Evolutionary conservation across 306 rosid species (phyloP).

Genomic region (Cicer chorassanicum): DNA sequence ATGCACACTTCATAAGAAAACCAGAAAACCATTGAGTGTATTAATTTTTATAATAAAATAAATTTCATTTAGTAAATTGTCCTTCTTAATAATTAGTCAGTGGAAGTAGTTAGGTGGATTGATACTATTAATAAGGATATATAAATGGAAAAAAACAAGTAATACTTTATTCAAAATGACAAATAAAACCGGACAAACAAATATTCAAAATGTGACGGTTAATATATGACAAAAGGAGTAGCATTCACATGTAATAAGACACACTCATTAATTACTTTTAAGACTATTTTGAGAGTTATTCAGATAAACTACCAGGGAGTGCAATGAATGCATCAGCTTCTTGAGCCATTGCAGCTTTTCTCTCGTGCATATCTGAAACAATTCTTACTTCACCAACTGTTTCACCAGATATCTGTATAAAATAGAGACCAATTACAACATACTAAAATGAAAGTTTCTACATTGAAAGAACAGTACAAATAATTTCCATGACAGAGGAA

Average conservation of each 20-base stretch:
- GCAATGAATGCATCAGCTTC: conserved; percentile 96
- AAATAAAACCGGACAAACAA: no score
- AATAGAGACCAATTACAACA: conserved; percentile 39
- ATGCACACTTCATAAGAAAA: no score
- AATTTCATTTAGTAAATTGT: no score
- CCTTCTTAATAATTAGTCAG: no score
- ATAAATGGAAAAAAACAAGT: no score
- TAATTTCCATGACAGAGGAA: conserved; percentile 20
- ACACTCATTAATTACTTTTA: not conserved
- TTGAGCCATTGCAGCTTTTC: conserved; percentile 92
- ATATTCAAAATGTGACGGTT: no score
- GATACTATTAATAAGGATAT: no score
- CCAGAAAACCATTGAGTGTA: no score
- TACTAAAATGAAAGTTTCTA: conserved; percentile 11
- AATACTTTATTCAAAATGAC: no score
- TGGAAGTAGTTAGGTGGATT: no score
- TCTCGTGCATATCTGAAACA: conserved; percentile 94
- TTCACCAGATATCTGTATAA: conserved; percentile 85
- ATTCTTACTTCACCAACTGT: conserved; percentile 90
- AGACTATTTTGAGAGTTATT: conserved; percentile 34
- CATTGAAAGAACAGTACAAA: conserved; percentile 13
- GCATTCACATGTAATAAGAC: conserved; percentile 27
- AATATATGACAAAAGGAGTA: not conserved
- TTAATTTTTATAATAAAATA: no score
- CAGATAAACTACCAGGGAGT: conserved; percentile 74